Evolutionary conservation across 2,329 filamentous ascomycete genomes (phyloP), one percentile per base, ranked within the genome.

Genomic region (Aspergillus pseudonomiae): DNA sequence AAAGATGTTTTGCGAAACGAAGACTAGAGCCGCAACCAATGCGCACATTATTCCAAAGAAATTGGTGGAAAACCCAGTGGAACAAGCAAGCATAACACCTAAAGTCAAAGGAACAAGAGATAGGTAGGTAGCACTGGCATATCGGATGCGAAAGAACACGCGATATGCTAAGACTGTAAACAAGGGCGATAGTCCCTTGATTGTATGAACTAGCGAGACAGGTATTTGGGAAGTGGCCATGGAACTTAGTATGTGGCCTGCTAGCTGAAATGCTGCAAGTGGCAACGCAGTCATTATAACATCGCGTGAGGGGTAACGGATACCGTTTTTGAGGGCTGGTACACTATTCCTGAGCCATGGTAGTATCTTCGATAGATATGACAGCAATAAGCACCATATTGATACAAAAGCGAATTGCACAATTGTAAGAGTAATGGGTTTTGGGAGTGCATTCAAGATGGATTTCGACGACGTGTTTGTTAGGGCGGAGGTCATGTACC

Each of bases 401-500:
- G 92, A 92, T 46, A 99, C 94, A 73, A 97, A 94, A 62, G 88
- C 91, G 80, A 99, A 99, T 83, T 99, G 95, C 58, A 97, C 85
- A 63, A 97, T 85, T 1, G 94, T 98, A 71, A 98, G 86, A 24
- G 94, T 97, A 36, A 95, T 91, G 1, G 94, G 94, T 79, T 93
- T 95, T 63, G 92, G 89, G 69, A 97, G 92, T 50, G 92, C 91
- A 70, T 93, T 97, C 65, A 98, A 84, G 74, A 99, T 99, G 21
- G 94, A 92, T 81, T 99, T 99, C 59, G 95, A 97, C 28, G 95
- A 98, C 2, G 95, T 97, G 77, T 98, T 99, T 66, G 95, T 97
- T 70, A 98, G 83, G 66, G 96, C 95, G 50, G 94, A 98, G 28
- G 94, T 96, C 77, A 91, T 86, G 82, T 98, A 99, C 95, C 95